phyloP scores from a whole-genome alignment of 2,329 filamentous ascomycete genomes.

The Lachnellula arida region DNA sequence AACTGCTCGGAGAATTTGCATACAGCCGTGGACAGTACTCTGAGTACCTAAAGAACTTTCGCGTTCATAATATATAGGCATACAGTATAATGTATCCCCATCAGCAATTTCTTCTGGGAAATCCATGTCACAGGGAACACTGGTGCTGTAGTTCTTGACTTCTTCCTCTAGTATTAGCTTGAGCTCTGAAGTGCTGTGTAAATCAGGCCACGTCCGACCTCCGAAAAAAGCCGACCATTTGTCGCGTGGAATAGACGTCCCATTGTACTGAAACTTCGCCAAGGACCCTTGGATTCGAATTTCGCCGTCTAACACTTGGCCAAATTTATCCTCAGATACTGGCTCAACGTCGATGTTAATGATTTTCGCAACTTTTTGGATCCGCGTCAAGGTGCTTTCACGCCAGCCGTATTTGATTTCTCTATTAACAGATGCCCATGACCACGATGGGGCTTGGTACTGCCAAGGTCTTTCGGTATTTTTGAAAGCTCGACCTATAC shows the following conservation, averaged over 20 bases:
- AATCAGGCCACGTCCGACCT: not conserved
- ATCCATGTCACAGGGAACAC: not conserved
- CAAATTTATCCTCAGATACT: not conserved
- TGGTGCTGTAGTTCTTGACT: too few relatives aligned
- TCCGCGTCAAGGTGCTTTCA: not conserved
- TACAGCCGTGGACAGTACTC: not conserved
- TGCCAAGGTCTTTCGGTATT: not conserved
- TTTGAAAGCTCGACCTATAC: not conserved
- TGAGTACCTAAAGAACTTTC: not conserved
- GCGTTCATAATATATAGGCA: not conserved
- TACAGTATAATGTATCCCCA: not conserved
- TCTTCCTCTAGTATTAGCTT: not conserved
- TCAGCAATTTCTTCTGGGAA: not conserved
- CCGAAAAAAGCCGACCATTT: not conserved
- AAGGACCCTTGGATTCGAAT: not conserved
- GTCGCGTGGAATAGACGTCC: too few relatives aligned
- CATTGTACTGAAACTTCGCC: not conserved
- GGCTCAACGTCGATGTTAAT: not conserved
- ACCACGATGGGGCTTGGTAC: slow-evolving; percentile 9
- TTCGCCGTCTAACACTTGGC: not conserved
- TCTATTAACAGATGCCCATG: slow-evolving; percentile 10
- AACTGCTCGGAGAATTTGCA: too few relatives aligned
- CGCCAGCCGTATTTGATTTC: not conserved
- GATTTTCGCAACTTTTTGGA: not conserved
- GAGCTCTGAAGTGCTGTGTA: not conserved